Base-by-base conservation (phyloP, 805 yeast genomes). In the Zygotorulaspora chibaensis region DNA sequence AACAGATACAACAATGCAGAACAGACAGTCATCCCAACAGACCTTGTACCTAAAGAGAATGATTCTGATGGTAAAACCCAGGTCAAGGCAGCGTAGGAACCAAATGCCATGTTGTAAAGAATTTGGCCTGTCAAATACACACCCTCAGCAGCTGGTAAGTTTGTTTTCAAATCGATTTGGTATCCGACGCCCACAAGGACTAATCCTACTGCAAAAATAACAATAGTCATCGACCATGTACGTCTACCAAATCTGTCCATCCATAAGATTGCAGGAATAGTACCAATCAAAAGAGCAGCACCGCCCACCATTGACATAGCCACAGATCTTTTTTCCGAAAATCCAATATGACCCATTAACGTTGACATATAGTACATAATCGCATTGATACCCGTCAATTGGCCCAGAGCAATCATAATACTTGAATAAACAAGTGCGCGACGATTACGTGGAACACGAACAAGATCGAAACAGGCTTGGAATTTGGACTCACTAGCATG, bases 301-400 rank as follows among this genome's bases (percentile, higher is more conserved):
- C 86, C 86, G 42, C 84, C 84, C 17, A 81, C 86, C 58, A 80
- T 71, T 8, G 85, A 80, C 85, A 81, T 80, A 56, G 79, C 77
- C 8, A 80, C 83, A 18, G 82, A 67, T 42, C 73, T 62, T 56
- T 75, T 75, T 16, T 64, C 63, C 47, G 61, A 50, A 63, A 81
- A 81, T 7, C 84, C 84, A 56, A 81, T 77, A 28, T 69, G 66
- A 2, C 55, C 59, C 79, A 81, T 75, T 57, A 81, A 65, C 2
- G 75, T 76, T 38, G 83, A 74, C 77, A 80, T 73, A 63, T 81
- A 77, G 68, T 80, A 81, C 77, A 80, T 72, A 47, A 81, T 75
- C 34, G 81, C 85, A 56, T 81, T 81, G 54, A 81, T 76, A 69
- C 86, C 86, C 3, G 85, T 80, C 66, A 81, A 73, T 61, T 81